phyloP scores from a whole-genome alignment of 768 basidiomycete species.

The Lactifluus subvellereus region DNA sequence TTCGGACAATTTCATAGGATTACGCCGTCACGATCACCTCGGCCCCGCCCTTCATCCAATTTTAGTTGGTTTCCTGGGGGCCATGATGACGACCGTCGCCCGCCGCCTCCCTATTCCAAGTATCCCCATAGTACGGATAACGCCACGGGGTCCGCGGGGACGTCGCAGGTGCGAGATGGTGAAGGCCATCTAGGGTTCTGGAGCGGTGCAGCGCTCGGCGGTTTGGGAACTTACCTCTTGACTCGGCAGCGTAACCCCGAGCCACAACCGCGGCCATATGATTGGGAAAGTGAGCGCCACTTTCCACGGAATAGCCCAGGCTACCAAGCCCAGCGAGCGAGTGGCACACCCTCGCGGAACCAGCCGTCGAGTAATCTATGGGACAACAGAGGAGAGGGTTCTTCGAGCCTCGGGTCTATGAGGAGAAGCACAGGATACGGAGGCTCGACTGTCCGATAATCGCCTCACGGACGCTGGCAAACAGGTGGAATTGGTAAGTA shows the following conservation, averaged over 20 bases:
- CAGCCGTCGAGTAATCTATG: conserved; percentile 4
- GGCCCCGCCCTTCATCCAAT: conserved; percentile 30
- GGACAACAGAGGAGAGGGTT: conserved; percentile 58
- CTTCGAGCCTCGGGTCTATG: conserved; percentile 64
- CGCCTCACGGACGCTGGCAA: not conserved
- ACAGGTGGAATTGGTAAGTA: not conserved
- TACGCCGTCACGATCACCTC: conserved; percentile 30
- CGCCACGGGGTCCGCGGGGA: conserved; percentile 30
- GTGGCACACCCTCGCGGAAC: conserved; percentile 9
- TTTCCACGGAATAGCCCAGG: conserved; percentile 25
- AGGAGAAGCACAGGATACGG: conserved; percentile 77
- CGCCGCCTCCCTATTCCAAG: conserved; percentile 50
- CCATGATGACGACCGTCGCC: conserved; percentile 33
- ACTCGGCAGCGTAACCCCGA: conserved; percentile 30
- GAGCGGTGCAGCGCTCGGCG: conserved; percentile 75
- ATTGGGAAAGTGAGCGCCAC: conserved; percentile 51
- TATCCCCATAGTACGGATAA: conserved; percentile 31
- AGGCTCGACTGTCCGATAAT: conserved; percentile 64
- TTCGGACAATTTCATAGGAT: conserved; percentile 31
- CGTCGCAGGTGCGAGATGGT: not conserved
- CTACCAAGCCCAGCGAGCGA: conserved; percentile 25
- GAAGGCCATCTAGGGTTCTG: conserved; percentile 61
- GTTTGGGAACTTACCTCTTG: conserved; percentile 54
- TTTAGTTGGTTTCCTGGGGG: conserved; percentile 49
- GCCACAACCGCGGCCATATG: conserved; percentile 38